Percentiles rank a stretch among this genome's conserved stretches.
Evolutionary conservation across 208 protist genomes (phyloP).

Genomic region (Wallacemonas sp.): DNA sequence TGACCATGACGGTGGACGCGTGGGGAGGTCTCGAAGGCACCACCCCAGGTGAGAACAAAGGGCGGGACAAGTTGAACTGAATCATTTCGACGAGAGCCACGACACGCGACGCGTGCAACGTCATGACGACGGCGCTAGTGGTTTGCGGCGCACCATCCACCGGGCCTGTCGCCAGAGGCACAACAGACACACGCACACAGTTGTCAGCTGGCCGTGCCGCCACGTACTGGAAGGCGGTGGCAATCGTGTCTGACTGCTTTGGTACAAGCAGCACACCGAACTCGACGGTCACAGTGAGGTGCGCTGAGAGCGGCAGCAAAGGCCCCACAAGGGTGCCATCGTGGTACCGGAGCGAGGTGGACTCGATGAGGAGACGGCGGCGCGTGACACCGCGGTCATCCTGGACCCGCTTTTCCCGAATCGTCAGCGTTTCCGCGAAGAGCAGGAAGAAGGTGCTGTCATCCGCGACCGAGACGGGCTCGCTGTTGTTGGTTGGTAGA

Average conservation of each 20-base stretch:
- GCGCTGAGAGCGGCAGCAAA: neutral
- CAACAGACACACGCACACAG: slow-evolving; percentile 1
- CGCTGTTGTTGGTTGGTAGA: slow-evolving; percentile 26
- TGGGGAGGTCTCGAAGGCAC: neutral
- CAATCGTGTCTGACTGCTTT: neutral
- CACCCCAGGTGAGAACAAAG: neutral
- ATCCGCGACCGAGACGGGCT: slow-evolving; percentile 26
- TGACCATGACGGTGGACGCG: slow-evolving; percentile 17
- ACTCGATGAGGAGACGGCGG: slow-evolving; percentile 1
- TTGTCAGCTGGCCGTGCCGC: neutral
- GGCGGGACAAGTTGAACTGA: neutral
- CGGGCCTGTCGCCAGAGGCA: neutral
- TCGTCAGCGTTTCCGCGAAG: slow-evolving; percentile 11
- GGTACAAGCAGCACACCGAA: slow-evolving; percentile 15
- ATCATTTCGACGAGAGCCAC: neutral
- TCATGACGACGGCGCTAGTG: neutral
- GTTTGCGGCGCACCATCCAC: neutral
- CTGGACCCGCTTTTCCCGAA: neutral
- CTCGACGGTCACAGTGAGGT: slow-evolving; percentile 14
- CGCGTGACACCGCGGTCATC: neutral
- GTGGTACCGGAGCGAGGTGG: neutral
- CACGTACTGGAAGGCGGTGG: slow-evolving; percentile 6
- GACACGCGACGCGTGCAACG: neutral
- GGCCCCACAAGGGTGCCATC: neutral
- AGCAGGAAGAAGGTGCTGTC: slow-evolving; percentile 33